Percentiles rank a stretch among this genome's conserved stretches.
Conservation (phyloP, 805 yeast genomes). For the Isabelozyma pseudorhagii region DNA sequence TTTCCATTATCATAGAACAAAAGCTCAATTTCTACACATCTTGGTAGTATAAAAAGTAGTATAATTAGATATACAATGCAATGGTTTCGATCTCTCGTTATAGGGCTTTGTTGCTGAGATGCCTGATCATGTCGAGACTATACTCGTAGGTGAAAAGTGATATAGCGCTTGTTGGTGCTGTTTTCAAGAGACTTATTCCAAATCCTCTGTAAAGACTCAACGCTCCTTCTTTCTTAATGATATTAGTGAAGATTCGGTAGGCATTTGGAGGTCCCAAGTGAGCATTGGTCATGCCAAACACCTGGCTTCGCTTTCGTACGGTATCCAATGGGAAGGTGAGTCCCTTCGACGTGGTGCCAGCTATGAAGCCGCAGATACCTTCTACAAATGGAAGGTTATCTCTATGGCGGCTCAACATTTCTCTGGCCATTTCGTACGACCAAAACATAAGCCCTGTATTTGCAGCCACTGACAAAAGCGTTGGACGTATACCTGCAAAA, state of each 20-base stretch:
- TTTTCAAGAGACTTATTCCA: conserved; percentile 64
- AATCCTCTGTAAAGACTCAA: conserved; percentile 74
- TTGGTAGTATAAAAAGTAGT: no score
- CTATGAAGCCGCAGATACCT: conserved; percentile 64
- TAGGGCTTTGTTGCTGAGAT: no score
- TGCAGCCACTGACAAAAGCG: conserved; percentile 62
- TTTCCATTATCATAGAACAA: neutral
- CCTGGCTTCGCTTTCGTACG: conserved; percentile 72
- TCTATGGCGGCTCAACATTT: conserved; percentile 21
- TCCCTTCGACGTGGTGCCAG: conserved; percentile 74
- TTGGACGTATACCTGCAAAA: conserved; percentile 48
- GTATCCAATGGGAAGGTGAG: conserved; percentile 85
- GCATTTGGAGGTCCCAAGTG: conserved; percentile 15
- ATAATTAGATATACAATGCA: no score
- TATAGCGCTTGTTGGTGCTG: conserved; percentile 76
- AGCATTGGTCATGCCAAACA: conserved; percentile 20
- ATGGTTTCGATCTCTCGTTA: no score
- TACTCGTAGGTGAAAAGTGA: conserved; percentile 66
- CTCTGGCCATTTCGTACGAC: conserved; percentile 54
- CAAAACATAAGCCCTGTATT: conserved; percentile 76
- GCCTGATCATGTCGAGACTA: conserved; percentile 11
- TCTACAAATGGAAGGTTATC: conserved; percentile 39
- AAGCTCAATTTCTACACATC: no score
- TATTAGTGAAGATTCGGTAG: conserved; percentile 25
- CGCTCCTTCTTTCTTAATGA: conserved; percentile 56